Percentiles rank a stretch among this genome's conserved stretches.
These are phyloP conservation scores for Agaricus sinodeliciosus DNA, from an alignment of 768 basidiomycete genomes.

Conservation along the genomic window DNA sequence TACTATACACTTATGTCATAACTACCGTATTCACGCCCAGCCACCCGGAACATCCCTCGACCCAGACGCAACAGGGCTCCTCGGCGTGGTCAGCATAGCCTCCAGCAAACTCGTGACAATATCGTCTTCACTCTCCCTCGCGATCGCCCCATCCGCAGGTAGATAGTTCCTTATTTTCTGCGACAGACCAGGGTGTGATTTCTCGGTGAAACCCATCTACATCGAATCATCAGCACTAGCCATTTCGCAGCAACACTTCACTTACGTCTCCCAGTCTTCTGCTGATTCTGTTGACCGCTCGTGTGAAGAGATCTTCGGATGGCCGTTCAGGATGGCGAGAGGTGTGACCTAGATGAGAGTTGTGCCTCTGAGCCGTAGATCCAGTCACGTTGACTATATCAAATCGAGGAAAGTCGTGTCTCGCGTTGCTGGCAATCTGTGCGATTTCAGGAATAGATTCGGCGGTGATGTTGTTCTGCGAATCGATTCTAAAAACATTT, in stretches of 20 bases:
- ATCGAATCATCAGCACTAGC: constrained; percentile 10
- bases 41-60: constrained; percentile 34
- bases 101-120: constrained; percentile 59
- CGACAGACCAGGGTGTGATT: constrained; percentile 44
- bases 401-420: constrained; percentile 52
- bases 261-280: constrained; percentile 60
- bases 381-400: constrained; percentile 56
- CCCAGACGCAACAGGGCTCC: constrained; percentile 26
- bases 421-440: constrained; percentile 52
- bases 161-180: constrained; percentile 45
- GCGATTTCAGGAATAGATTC: not conserved
- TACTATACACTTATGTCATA: not conserved
- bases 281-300: constrained; percentile 44
- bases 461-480: not conserved
- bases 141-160: constrained; percentile 30
- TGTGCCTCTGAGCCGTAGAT: constrained; percentile 20
- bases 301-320: constrained; percentile 28
- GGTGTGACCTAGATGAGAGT: constrained; percentile 35
- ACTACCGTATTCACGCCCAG: constrained; percentile 29
- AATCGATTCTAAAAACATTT: not conserved
- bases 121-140: constrained; percentile 57
- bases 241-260: constrained; percentile 11
- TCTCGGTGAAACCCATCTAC: constrained; percentile 73
- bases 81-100: constrained; percentile 39
- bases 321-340: constrained; percentile 21